Conservation (phyloP, 331 rosid species). For the Cydonia oblonga region DNA sequence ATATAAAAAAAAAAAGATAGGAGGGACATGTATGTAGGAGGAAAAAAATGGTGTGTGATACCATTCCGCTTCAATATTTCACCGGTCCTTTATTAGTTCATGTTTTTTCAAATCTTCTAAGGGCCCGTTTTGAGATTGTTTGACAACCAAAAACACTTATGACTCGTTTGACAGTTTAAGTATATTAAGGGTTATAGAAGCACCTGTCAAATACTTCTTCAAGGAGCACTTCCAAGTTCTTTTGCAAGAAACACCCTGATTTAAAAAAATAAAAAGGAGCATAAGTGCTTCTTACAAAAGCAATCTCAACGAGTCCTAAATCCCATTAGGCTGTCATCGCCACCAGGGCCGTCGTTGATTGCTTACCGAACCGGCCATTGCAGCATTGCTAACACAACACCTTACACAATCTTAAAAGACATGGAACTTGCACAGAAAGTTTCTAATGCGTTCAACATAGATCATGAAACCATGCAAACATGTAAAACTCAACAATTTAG, state of each 20-base stretch:
- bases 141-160: too few species aligned
- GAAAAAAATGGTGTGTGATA: too few species aligned
- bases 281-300: neutral
- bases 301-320: neutral
- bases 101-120: too few species aligned
- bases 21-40: too few species aligned
- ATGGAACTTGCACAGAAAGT: neutral
- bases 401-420: neutral
- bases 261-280: too few species aligned
- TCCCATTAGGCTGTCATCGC: neutral
- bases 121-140: too few species aligned
- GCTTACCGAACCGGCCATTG: neutral
- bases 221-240: neutral
- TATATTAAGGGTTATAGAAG: neutral
- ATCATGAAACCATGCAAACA: neutral
- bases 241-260: too few species aligned
- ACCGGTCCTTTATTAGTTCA: neutral
- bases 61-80: too few species aligned
- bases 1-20: too few species aligned
- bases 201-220: neutral
- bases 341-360: neutral
- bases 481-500: neutral
- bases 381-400: neutral
- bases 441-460: neutral
- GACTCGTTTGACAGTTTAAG: neutral